Conservation (phyloP, 805 yeast species). For the Barnettozyma sp. region DNA sequence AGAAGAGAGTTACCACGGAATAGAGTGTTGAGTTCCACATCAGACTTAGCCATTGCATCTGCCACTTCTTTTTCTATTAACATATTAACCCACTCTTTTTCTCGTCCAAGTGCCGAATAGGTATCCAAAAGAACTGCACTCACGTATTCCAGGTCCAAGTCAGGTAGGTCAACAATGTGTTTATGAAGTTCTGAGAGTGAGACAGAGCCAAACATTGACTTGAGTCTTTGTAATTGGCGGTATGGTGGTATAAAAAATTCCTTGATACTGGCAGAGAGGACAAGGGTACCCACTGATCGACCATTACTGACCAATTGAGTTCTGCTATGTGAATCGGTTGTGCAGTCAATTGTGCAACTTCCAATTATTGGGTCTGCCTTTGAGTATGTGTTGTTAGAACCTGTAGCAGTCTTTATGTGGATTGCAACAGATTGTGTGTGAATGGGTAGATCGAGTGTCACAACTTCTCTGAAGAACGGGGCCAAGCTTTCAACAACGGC, state of each 20-base stretch:
- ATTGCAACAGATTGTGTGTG: constrained; percentile 46
- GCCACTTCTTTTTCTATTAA: constrained; percentile 60
- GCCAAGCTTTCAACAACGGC: constrained; percentile 40
- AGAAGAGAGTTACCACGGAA: constrained; percentile 84
- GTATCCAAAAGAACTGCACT: constrained; percentile 62
- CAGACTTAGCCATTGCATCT: constrained; percentile 1
- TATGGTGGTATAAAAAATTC: constrained; percentile 58
- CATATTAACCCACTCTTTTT: constrained; percentile 65
- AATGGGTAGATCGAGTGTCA: constrained; percentile 51
- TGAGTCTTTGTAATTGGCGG: constrained; percentile 52
- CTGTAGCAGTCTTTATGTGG: constrained; percentile 32
- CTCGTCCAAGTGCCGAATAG: constrained; percentile 62
- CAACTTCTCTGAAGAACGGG: constrained; percentile 84
- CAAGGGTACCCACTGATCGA: constrained; percentile 50
- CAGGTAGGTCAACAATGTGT: constrained; percentile 28
- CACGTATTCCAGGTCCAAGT: constrained; percentile 43
- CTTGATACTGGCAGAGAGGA: constrained; percentile 41
- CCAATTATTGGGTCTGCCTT: constrained; percentile 32
- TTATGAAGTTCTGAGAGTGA: constrained; percentile 38
- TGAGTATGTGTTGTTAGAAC: constrained; percentile 10
- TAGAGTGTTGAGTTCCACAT: constrained; percentile 46
- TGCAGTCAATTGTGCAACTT: constrained; percentile 8
- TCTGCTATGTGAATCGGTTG: constrained; percentile 20
- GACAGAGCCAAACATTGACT: constrained; percentile 37
- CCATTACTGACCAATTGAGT: constrained; percentile 37